These are phyloP conservation scores for Coprinellus micaceus DNA, from an alignment of 768 basidiomycete genomes.

Conservation along the genomic window DNA sequence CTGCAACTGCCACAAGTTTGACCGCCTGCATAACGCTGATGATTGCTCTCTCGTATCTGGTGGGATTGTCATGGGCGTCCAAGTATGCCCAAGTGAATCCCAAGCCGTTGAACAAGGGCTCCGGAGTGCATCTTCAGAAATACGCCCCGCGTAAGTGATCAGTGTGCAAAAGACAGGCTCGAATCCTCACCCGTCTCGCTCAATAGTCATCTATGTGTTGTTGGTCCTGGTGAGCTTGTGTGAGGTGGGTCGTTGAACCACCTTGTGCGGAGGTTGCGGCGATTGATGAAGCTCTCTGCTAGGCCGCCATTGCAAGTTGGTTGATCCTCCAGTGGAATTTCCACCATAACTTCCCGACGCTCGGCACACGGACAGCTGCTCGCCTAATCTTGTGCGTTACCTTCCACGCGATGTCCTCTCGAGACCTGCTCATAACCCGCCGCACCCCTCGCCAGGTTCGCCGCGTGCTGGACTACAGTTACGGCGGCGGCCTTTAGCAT, in stretches of 20 bases:
- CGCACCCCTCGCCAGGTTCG: conserved; percentile 54
- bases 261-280: not conserved
- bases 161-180: too few species aligned
- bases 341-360: conserved; percentile 50
- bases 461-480: conserved; percentile 56
- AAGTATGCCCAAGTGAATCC: conserved; percentile 43
- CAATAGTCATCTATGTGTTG: conserved; percentile 53
- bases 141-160: conserved; percentile 49
- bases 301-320: conserved; percentile 59
- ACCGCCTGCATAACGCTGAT: conserved; percentile 33
- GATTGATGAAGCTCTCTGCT: not conserved
- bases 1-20: conserved; percentile 33
- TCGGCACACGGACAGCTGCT: conserved; percentile 38
- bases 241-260: conserved; percentile 30
- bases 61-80: conserved; percentile 47
- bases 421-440: too few species aligned
- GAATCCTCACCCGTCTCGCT: too few species aligned
- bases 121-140: conserved; percentile 42
- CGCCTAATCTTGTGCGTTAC: conserved; percentile 46
- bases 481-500: conserved; percentile 52
- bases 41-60: conserved; percentile 45
- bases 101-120: conserved; percentile 46
- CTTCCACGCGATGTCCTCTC: not conserved
- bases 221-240: conserved; percentile 46
- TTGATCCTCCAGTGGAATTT: conserved; percentile 53